Conservation (phyloP, 257 asterid genomes). For the Lithospermum erythrorhizon region DNA sequence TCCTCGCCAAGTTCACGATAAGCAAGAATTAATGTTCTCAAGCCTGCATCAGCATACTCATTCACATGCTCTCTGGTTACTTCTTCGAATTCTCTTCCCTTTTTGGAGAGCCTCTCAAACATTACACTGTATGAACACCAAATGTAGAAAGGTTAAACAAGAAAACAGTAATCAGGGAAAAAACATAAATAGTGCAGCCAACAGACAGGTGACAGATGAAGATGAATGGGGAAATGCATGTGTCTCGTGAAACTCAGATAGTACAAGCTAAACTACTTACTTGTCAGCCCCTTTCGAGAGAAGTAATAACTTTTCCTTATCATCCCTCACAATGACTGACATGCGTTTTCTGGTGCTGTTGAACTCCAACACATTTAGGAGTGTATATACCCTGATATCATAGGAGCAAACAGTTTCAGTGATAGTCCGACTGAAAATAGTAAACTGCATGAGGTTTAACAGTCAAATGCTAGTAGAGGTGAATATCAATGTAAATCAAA, state of each 20-base stretch:
- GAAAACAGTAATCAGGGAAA: background rate
- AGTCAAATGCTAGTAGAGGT: background rate
- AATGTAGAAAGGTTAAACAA: background rate
- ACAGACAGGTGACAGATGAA: background rate
- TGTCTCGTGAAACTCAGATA: background rate
- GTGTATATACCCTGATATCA: slow-evolving; percentile 57
- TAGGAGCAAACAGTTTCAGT: slow-evolving; percentile 5
- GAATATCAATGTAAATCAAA: background rate
- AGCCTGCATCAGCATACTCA: slow-evolving; percentile 87
- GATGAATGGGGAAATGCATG: slow-evolving; percentile 4
- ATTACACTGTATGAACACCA: slow-evolving; percentile 44
- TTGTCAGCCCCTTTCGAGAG: slow-evolving; percentile 96
- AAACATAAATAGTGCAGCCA: background rate
- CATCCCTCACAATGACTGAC: slow-evolving; percentile 79
- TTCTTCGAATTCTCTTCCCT: slow-evolving; percentile 48
- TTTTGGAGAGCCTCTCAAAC: slow-evolving; percentile 62
- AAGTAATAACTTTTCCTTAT: slow-evolving; percentile 57
- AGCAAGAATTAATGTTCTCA: slow-evolving; percentile 82
- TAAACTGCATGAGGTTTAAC: background rate
- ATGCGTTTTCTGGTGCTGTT: slow-evolving; percentile 82
- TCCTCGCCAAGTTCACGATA: slow-evolving; percentile 67
- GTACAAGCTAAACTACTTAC: slow-evolving; percentile 27
- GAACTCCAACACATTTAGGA: slow-evolving; percentile 66
- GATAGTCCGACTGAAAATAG: background rate
- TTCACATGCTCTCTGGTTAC: slow-evolving; percentile 61